These are phyloP conservation scores for Sphagnum fallax DNA, from an alignment of 228 moss, liverwort and hornwort genomes.

Conservation along the genomic window DNA sequence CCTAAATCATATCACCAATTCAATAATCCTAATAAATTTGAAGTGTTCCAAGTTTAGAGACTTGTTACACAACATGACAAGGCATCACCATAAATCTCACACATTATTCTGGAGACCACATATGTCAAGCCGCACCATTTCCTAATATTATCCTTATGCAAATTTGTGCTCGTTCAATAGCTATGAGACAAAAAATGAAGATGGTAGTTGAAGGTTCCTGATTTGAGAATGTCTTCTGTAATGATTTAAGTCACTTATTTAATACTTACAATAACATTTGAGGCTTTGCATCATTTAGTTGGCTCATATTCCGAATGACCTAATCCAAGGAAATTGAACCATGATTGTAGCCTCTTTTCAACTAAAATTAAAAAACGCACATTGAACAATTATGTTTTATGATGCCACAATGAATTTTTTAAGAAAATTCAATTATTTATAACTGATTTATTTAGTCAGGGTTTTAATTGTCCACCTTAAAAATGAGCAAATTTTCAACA, in stretches of 20 bases:
- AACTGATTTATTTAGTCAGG: too few species aligned
- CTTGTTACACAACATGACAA: neutral
- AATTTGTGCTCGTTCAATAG: neutral
- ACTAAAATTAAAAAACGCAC: neutral
- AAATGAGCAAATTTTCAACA: slow-evolving; percentile 30
- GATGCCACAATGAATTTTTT: too few species aligned
- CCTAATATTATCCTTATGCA: neutral
- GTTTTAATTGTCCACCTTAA: slow-evolving; percentile 24
- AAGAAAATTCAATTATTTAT: too few species aligned
- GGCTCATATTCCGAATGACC: slow-evolving; percentile 45
- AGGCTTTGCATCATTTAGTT: slow-evolving; percentile 27
- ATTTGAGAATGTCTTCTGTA: neutral
- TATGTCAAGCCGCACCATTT: neutral
- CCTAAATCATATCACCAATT: neutral
- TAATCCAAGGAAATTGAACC: slow-evolving; percentile 2
- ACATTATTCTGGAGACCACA: neutral
- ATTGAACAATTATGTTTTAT: too few species aligned
- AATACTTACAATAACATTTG: slow-evolving; percentile 38
- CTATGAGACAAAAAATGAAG: neutral
- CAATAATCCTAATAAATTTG: slow-evolving; percentile 10
- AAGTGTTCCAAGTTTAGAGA: neutral
- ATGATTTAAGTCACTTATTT: neutral
- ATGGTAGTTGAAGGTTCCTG: neutral
- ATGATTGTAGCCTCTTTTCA: neutral
- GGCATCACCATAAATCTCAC: neutral